phyloP scores from a whole-genome alignment of 805 yeast genomes.

The Pachysolen tannophilus region DNA sequence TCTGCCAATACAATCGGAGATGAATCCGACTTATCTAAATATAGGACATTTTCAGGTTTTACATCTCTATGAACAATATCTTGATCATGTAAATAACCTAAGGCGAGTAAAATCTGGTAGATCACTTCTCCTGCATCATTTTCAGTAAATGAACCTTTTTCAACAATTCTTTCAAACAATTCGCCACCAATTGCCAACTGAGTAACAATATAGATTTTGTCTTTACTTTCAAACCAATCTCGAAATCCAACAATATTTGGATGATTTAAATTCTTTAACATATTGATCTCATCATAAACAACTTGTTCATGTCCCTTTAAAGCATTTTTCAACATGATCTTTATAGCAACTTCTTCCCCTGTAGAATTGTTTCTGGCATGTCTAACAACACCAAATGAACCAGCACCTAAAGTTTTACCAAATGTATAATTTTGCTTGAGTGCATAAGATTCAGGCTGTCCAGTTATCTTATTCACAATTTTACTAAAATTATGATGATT shows the following conservation, averaged over 20 bases:
- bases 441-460: slow-evolving; percentile 64
- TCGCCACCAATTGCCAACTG: slow-evolving; percentile 97
- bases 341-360: slow-evolving; percentile 76
- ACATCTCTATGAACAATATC: slow-evolving; percentile 90
- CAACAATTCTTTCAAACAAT: slow-evolving; percentile 77
- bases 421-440: slow-evolving; percentile 67
- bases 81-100: slow-evolving; percentile 64
- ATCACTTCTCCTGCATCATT: slow-evolving; percentile 74
- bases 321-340: slow-evolving; percentile 81
- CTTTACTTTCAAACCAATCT: slow-evolving; percentile 91
- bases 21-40: slow-evolving; percentile 48
- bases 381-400: slow-evolving; percentile 89
- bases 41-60: slow-evolving; percentile 89
- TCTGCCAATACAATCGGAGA: slow-evolving; percentile 85
- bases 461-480: slow-evolving; percentile 47
- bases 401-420: slow-evolving; percentile 87
- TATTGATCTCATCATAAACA: slow-evolving; percentile 68
- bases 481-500: too few relatives aligned
- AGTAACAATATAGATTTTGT: slow-evolving; percentile 88
- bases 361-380: slow-evolving; percentile 45
- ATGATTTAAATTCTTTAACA: slow-evolving; percentile 63
- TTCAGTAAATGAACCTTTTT: slow-evolving; percentile 81
- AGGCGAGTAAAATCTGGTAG: slow-evolving; percentile 68
- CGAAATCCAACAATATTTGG: slow-evolving; percentile 84
- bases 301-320: slow-evolving; percentile 57